Evolutionary conservation across 495 filamentous ascomycete species (phyloP).

Genomic region (Penicillium silybi): DNA sequence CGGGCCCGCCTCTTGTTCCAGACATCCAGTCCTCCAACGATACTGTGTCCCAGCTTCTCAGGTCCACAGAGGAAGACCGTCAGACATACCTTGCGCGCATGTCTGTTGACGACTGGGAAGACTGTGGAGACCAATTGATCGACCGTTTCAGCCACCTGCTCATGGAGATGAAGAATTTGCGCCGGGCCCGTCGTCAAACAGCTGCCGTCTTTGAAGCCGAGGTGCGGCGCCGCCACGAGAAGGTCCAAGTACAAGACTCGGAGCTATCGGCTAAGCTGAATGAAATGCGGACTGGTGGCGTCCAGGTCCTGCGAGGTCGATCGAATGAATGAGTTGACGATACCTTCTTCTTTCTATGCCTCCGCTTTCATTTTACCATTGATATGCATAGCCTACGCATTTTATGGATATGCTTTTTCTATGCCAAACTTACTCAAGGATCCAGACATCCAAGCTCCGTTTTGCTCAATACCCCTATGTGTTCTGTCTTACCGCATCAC

Average conservation of each 20-base stretch:
- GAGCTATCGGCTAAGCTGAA: slow-evolving; percentile 39
- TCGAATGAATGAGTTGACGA: slow-evolving; percentile 18
- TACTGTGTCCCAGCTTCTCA: slow-evolving; percentile 27
- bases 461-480: slow-evolving; percentile 17
- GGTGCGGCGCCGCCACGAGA: slow-evolving; percentile 48
- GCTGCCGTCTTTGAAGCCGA: slow-evolving; percentile 67
- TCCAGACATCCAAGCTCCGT: not conserved
- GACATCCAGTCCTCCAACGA: slow-evolving; percentile 20
- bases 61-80: slow-evolving; percentile 43
- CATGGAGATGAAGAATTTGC: slow-evolving; percentile 56
- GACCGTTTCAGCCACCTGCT: slow-evolving; percentile 63
- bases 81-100: slow-evolving; percentile 60
- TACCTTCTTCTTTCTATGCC: not conserved
- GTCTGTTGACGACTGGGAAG: slow-evolving; percentile 72
- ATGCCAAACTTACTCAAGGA: not conserved
- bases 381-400: slow-evolving; percentile 5
- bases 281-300: slow-evolving; percentile 43
- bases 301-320: slow-evolving; percentile 39
- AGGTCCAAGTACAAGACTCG: slow-evolving; percentile 30
- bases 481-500: not conserved
- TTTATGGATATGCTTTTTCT: not conserved
- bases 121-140: slow-evolving; percentile 75
- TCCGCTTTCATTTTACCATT: not conserved
- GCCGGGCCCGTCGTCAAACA: slow-evolving; percentile 61
- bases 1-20: slow-evolving; percentile 7